phyloP scores from a whole-genome alignment of 2,329 filamentous ascomycete genomes.

The Eutypa lata region DNA sequence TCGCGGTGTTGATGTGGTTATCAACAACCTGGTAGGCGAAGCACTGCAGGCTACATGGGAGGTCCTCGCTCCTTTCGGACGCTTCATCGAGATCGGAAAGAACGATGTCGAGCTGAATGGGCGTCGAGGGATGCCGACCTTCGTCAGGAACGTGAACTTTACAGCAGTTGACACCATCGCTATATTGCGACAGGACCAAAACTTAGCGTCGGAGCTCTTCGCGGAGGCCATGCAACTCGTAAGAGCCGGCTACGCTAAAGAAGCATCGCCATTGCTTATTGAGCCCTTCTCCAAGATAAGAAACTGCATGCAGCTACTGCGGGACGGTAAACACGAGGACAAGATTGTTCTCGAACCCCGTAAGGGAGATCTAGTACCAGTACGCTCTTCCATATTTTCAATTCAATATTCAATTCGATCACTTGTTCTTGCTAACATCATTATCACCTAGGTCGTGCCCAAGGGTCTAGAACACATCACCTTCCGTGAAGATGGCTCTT shows the following conservation, averaged over 20 bases:
- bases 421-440: not conserved
- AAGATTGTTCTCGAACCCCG: not conserved
- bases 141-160: conserved; percentile 45
- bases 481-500: not conserved
- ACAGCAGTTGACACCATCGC: conserved; percentile 43
- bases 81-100: conserved; percentile 25
- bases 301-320: not conserved
- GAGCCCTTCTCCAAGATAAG: conserved; percentile 23
- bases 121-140: conserved; percentile 46
- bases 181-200: conserved; percentile 31
- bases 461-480: not conserved
- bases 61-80: conserved; percentile 27
- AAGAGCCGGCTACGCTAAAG: conserved; percentile 23
- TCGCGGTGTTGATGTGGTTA: conserved; percentile 22
- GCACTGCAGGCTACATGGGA: conserved; percentile 28
- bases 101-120: conserved; percentile 22
- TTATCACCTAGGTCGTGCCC: not conserved
- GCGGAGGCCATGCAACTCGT: conserved; percentile 24
- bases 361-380: not conserved
- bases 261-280: conserved; percentile 30
- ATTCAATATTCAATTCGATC: not conserved
- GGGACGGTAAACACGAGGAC: not conserved
- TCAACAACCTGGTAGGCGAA: conserved; percentile 26
- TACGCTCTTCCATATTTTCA: not conserved
- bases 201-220: conserved; percentile 23